Conservation (phyloP, 2,329 filamentous ascomycete species). For the Clonostachys chloroleuca region DNA sequence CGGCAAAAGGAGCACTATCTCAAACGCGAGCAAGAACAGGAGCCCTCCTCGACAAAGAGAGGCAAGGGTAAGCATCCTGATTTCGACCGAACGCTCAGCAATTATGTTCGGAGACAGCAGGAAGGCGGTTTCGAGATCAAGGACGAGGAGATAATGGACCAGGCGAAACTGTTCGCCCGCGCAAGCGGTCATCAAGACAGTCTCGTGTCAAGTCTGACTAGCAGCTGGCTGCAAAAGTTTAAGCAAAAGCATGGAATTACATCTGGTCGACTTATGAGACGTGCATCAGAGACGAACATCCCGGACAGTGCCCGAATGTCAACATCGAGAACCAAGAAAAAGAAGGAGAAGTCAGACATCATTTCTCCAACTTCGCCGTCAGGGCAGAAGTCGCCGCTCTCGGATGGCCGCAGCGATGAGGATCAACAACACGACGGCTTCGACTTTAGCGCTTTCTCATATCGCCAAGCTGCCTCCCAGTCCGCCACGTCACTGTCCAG, state of each 20-base stretch:
- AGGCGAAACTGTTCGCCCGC: slow-evolving; percentile 76
- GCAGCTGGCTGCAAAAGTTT: slow-evolving; percentile 89
- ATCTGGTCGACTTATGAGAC: slow-evolving; percentile 36
- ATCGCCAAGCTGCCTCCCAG: slow-evolving; percentile 24
- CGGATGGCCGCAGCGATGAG: slow-evolving; percentile 66
- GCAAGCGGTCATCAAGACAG: slow-evolving; percentile 65
- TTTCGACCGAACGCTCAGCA: slow-evolving; percentile 84
- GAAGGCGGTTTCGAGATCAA: slow-evolving; percentile 69
- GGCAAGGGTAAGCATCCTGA: slow-evolving; percentile 82
- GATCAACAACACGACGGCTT: slow-evolving; percentile 44
- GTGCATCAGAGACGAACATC: slow-evolving; percentile 67
- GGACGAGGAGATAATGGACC: slow-evolving; percentile 80
- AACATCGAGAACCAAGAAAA: slow-evolving; percentile 21
- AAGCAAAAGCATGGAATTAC: slow-evolving; percentile 74
- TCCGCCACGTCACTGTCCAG: slow-evolving; percentile 24
- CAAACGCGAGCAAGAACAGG: slow-evolving; percentile 68
- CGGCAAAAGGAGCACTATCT: slow-evolving; percentile 94
- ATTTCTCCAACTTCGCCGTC: slow-evolving; percentile 72
- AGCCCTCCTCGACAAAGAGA: slow-evolving; percentile 55
- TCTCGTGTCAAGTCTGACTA: slow-evolving; percentile 65
- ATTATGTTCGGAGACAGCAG: slow-evolving; percentile 81
- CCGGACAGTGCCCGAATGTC: slow-evolving; percentile 59
- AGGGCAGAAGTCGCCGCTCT: slow-evolving; percentile 63
- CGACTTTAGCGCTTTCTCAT: slow-evolving; percentile 21
- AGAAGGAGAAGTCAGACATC: slow-evolving; percentile 1